Conservation (phyloP, 441 rosid species). For the Hura crepitans region DNA sequence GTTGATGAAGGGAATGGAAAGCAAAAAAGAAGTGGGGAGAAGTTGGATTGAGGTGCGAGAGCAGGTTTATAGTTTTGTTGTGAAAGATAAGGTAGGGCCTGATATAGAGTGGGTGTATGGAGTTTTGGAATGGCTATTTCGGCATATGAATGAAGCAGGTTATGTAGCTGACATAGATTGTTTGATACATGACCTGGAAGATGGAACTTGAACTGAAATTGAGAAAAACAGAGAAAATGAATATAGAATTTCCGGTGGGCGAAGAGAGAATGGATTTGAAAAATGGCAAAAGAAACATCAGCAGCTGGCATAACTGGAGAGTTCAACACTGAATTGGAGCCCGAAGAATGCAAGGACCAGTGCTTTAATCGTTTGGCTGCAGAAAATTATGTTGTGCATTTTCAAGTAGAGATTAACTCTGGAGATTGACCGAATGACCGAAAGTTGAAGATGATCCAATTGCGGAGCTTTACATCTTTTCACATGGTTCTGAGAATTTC, state of each 20-base stretch:
- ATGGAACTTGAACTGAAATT: slow-evolving; percentile 24
- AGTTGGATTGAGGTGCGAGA: slow-evolving; percentile 76
- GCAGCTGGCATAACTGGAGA: neutral
- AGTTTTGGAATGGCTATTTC: slow-evolving; percentile 43
- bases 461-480: no score
- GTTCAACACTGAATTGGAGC: neutral
- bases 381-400: no score
- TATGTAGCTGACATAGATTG: slow-evolving; percentile 45
- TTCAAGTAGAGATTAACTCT: no score
- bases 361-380: no score
- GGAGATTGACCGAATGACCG: no score
- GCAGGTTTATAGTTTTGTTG: slow-evolving; percentile 55
- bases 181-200: slow-evolving; percentile 42
- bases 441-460: no score
- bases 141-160: slow-evolving; percentile 54
- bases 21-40: slow-evolving; percentile 73
- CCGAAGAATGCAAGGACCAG: neutral
- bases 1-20: slow-evolving; percentile 51
- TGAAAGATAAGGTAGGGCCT: slow-evolving; percentile 43
- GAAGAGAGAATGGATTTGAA: neutral
- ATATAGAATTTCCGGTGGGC: neutral
- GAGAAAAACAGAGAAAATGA: slow-evolving; percentile 3
- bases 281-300: neutral
- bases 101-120: slow-evolving; percentile 37
- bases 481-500: no score